phyloP scores from a whole-genome alignment of 352 stramenopile species.

The Globisporangium radiosum region DNA sequence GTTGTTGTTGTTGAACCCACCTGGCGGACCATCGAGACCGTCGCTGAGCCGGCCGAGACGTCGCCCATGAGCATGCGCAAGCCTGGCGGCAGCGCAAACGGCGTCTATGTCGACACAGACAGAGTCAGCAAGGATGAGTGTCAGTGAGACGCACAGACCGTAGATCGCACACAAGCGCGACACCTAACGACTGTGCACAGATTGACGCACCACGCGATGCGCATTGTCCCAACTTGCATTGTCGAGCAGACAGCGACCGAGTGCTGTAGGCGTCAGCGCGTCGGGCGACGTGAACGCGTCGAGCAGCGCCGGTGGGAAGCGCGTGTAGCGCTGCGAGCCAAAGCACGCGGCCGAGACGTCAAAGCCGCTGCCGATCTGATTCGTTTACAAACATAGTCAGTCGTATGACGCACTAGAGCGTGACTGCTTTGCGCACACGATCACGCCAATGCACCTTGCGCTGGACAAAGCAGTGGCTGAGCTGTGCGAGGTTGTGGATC shows the following conservation, averaged over 20 bases:
- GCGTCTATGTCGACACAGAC: constrained; percentile 23
- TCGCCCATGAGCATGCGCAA: constrained; percentile 94
- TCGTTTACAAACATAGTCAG: not conserved
- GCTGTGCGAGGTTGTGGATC: constrained; percentile 93
- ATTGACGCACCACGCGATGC: constrained; percentile 29
- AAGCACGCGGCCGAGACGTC: constrained; percentile 93
- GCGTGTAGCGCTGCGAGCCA: constrained; percentile 92
- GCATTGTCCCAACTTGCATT: constrained; percentile 34
- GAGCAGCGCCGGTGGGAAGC: constrained; percentile 72
- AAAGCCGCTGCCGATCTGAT: constrained; percentile 94
- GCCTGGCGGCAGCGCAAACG: constrained; percentile 50
- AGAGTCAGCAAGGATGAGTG: too few species aligned
- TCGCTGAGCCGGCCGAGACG: constrained; percentile 90
- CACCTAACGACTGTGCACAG: too few species aligned
- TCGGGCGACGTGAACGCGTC: constrained; percentile 38
- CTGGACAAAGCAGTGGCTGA: constrained; percentile 94
- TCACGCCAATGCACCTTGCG: constrained; percentile 73
- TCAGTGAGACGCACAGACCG: not conserved
- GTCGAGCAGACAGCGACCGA: constrained; percentile 45
- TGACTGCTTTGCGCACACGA: too few species aligned
- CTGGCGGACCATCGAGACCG: constrained; percentile 78
- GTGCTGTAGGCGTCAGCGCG: constrained; percentile 43
- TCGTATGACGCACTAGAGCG: too few species aligned
- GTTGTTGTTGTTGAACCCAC: constrained; percentile 25
- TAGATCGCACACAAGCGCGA: not conserved